Evolutionary conservation across 495 filamentous ascomycete species (phyloP).

Genomic region (Chlorociboria aeruginascens): DNA sequence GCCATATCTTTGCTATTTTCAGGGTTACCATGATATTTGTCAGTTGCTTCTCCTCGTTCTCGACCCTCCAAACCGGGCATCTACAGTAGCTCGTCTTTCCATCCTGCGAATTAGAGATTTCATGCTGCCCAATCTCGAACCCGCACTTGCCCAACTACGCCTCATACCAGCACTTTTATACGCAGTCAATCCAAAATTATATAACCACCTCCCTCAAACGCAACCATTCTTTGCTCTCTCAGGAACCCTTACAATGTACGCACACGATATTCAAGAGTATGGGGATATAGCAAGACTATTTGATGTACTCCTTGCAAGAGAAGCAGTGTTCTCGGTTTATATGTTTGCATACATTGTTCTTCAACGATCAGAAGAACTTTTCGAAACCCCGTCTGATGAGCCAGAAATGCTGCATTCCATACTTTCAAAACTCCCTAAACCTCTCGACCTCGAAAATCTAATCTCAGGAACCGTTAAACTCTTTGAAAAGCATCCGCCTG

Average conservation of each 20-base stretch:
- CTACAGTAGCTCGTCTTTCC: slow-evolving; percentile 65
- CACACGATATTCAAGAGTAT: slow-evolving; percentile 88
- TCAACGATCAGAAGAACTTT: slow-evolving; percentile 63
- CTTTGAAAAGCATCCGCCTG: slow-evolving; percentile 58
- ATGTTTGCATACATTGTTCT: slow-evolving; percentile 84
- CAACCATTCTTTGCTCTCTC: slow-evolving; percentile 87
- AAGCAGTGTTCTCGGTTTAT: slow-evolving; percentile 79
- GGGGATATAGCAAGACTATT: slow-evolving; percentile 79
- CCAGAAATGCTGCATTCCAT: slow-evolving; percentile 88
- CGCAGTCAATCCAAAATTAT: slow-evolving; percentile 52
- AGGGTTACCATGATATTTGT: slow-evolving; percentile 97
- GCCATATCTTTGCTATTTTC: slow-evolving; percentile 89
- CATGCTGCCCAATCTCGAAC: slow-evolving; percentile 83
- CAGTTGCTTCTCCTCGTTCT: slow-evolving; percentile 90
- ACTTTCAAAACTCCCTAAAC: slow-evolving; percentile 74
- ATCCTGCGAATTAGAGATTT: slow-evolving; percentile 88
- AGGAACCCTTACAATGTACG: slow-evolving; percentile 87
- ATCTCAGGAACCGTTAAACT: slow-evolving; percentile 52
- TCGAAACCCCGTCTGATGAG: slow-evolving; percentile 72
- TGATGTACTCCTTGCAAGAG: slow-evolving; percentile 75
- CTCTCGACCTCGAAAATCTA: slow-evolving; percentile 71
- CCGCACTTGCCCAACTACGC: slow-evolving; percentile 68
- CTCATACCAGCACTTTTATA: slow-evolving; percentile 73
- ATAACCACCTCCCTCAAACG: slow-evolving; percentile 58
- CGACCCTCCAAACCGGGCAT: slow-evolving; percentile 38